Conservation (phyloP, 805 yeast genomes). For the Spathaspora boniae region DNA sequence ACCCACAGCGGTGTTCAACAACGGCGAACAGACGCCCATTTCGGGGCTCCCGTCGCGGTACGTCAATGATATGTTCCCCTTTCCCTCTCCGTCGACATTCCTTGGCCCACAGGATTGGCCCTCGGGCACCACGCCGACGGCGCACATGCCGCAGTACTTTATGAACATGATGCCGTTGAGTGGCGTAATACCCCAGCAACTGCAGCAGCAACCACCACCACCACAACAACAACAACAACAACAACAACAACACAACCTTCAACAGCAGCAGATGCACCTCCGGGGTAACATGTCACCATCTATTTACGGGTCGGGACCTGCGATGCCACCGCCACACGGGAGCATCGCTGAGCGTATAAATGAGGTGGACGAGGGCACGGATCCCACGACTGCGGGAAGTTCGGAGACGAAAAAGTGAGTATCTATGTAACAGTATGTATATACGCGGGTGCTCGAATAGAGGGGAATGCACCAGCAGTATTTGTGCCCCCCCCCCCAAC, state of each 20-base stretch:
- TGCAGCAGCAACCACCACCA: slow-evolving; percentile 2
- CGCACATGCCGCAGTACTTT: slow-evolving; percentile 39
- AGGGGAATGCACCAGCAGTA: too few species aligned
- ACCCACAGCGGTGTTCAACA: slow-evolving; percentile 11
- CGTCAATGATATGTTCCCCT: slow-evolving; percentile 70
- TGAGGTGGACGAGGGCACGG: slow-evolving; percentile 5
- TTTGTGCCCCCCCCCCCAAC: too few species aligned
- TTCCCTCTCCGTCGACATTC: slow-evolving; percentile 64
- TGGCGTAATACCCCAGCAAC: slow-evolving; percentile 2
- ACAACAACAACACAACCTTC: slow-evolving; percentile 3
- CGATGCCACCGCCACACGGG: slow-evolving; percentile 3
- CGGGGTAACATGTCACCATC: slow-evolving; percentile 4
- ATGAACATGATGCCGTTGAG: slow-evolving; percentile 28
- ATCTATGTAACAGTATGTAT: too few species aligned
- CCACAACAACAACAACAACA: slow-evolving; percentile 4
- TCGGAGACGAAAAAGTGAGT: too few species aligned
- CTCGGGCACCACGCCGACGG: slow-evolving; percentile 29
- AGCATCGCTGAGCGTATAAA: not conserved
- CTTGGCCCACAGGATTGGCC: slow-evolving; percentile 55
- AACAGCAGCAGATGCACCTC: not conserved
- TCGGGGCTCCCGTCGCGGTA: slow-evolving; percentile 58
- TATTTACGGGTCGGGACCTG: not conserved
- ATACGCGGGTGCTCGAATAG: too few species aligned
- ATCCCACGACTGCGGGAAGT: slow-evolving; percentile 8
- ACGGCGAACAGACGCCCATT: slow-evolving; percentile 66